phyloP scores from a whole-genome alignment of 108 stramenopile species.

The Asterionellopsis glacialis region DNA sequence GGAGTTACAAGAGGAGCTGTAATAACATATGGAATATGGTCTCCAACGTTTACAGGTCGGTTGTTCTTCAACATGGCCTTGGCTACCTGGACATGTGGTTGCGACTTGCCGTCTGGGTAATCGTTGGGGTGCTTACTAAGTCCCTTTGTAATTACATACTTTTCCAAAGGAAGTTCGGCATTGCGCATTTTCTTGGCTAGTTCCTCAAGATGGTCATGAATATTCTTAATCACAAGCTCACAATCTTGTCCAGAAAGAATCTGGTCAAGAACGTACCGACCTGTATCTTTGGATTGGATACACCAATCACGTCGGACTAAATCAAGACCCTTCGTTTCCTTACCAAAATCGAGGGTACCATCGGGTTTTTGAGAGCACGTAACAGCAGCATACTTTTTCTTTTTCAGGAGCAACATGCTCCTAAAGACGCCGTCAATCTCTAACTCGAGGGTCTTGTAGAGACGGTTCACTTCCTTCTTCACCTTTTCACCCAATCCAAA shows the following conservation, averaged over 20 bases:
- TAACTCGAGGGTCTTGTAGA: conserved; percentile 95
- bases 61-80: conserved; percentile 92
- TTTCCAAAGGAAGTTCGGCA: conserved; percentile 78
- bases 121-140: conserved; percentile 98
- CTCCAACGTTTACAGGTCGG: conserved; percentile 92
- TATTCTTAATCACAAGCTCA: conserved; percentile 82
- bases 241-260: conserved; percentile 88
- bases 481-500: conserved; percentile 84
- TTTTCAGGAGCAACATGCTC: conserved; percentile 96
- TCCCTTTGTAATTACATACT: conserved; percentile 98
- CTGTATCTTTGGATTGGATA: conserved; percentile 93
- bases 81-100: conserved; percentile 96
- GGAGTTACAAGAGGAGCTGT: conserved; percentile 36
- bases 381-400: conserved; percentile 99
- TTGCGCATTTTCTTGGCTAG: conserved; percentile 84
- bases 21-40: conserved; percentile 99
- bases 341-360: conserved; percentile 53
- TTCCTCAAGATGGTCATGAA: conserved; percentile 89
- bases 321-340: conserved; percentile 97
- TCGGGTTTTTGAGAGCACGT: conserved; percentile 64
- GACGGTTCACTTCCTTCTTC: conserved; percentile 95
- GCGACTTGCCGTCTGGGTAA: conserved; percentile 95
- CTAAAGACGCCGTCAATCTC: conserved; percentile 98
- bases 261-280: conserved; percentile 89
- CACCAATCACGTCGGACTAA: conserved; percentile 99